phyloP scores from a whole-genome alignment of 129 eudicot species.

The Rutidosis leptorrhynchoides region DNA sequence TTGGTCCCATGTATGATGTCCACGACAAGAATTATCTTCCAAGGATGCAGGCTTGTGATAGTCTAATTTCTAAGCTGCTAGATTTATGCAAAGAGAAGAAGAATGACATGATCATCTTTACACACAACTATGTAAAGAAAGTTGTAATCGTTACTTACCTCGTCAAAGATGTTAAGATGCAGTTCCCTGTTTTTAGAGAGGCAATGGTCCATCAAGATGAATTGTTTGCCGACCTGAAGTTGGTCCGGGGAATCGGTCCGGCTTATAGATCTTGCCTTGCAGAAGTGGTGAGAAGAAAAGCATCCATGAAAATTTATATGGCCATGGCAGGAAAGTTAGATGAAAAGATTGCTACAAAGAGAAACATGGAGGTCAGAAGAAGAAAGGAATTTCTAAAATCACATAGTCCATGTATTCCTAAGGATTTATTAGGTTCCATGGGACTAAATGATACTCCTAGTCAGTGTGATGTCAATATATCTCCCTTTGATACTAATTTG shows the following conservation, averaged over 20 bases:
- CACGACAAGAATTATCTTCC: conserved; percentile 61
- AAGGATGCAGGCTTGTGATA: conserved; percentile 51
- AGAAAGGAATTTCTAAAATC: conserved; percentile 53
- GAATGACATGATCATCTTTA: conserved; percentile 61
- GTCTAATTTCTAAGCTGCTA: conserved; percentile 44
- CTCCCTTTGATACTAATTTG: conserved; percentile 62
- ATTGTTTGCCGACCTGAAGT: conserved; percentile 53
- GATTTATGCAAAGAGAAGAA: conserved; percentile 48
- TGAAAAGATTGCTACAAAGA: conserved; percentile 59
- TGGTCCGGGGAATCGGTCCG: conserved; percentile 48
- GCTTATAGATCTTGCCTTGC: conserved; percentile 70
- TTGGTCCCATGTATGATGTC: conserved; percentile 70
- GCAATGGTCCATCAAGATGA: conserved; percentile 57
- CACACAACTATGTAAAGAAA: conserved; percentile 62
- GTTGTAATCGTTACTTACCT: conserved; percentile 53
- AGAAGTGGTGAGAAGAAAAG: conserved; percentile 67
- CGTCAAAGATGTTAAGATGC: conserved; percentile 57
- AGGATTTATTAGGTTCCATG: conserved; percentile 55
- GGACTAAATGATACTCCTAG: conserved; percentile 65
- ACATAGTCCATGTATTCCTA: conserved; percentile 49
- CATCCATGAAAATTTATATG: conserved; percentile 66
- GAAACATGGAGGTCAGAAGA: conserved; percentile 60
- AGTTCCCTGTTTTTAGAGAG: conserved; percentile 60
- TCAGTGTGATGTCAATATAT: conserved; percentile 55
- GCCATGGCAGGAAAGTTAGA: conserved; percentile 75